Conservation (phyloP, 2,329 filamentous ascomycete species). For the Chaetomium sp. region DNA sequence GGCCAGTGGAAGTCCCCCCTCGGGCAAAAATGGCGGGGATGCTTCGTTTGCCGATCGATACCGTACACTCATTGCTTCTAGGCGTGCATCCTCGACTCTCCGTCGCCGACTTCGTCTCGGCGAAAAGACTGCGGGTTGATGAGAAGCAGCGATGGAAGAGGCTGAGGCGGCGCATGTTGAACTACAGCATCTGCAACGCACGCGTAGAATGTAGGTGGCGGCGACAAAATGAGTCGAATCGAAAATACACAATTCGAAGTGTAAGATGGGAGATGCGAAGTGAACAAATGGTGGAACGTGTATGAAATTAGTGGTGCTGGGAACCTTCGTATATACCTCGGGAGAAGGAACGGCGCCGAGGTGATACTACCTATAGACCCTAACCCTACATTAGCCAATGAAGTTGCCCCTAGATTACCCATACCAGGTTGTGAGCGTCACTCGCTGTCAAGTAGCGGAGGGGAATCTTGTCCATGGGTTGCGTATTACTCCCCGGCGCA, state of each 20-base stretch:
- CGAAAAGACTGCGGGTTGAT: background rate
- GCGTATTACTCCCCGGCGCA: background rate
- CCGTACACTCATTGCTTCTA: background rate
- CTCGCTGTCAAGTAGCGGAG: background rate
- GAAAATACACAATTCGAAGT: background rate
- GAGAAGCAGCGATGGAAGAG: background rate
- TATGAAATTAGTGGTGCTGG: background rate
- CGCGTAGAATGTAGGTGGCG: background rate
- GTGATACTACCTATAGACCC: background rate
- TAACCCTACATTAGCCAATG: background rate
- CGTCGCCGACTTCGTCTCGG: background rate
- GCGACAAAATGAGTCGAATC: background rate
- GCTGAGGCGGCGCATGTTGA: background rate
- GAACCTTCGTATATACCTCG: no score
- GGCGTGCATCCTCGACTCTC: background rate
- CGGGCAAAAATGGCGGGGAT: constrained; percentile 39
- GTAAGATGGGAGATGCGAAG: background rate
- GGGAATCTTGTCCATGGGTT: background rate
- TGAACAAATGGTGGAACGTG: background rate
- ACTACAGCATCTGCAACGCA: background rate
- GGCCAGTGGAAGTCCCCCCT: constrained; percentile 40
- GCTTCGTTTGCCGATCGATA: constrained; percentile 18
- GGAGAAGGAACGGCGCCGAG: background rate
- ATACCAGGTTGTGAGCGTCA: background rate
- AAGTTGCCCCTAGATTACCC: background rate